These are phyloP conservation scores for Podosphaera xanthii DNA, from an alignment of 2,329 filamentous ascomycete genomes.

Conservation along the genomic window DNA sequence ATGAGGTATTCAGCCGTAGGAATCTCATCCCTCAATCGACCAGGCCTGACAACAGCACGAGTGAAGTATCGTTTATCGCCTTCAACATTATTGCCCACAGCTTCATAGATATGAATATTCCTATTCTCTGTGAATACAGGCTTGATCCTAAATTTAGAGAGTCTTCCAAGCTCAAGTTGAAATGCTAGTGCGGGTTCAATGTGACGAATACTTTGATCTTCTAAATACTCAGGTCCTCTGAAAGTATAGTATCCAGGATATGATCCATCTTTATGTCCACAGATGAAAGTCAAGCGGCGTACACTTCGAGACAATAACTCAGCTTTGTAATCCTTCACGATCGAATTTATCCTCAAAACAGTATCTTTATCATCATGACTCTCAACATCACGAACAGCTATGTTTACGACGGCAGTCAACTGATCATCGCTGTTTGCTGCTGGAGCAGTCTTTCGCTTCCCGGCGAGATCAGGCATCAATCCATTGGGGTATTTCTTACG, in stretches of 20 bases:
- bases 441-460: slow-evolving; percentile 39
- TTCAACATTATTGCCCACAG: slow-evolving; percentile 78
- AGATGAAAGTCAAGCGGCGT: slow-evolving; percentile 86
- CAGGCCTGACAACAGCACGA: slow-evolving; percentile 80
- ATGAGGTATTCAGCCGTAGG: slow-evolving; percentile 97
- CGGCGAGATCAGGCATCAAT: slow-evolving; percentile 49
- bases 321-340: slow-evolving; percentile 61
- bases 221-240: slow-evolving; percentile 70
- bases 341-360: slow-evolving; percentile 46
- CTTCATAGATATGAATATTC: slow-evolving; percentile 98
- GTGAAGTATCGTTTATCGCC: slow-evolving; percentile 98
- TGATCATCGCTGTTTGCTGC: slow-evolving; percentile 45
- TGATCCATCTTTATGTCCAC: slow-evolving; percentile 76
- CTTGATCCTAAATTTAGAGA: slow-evolving; percentile 94
- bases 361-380: slow-evolving; percentile 62
- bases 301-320: slow-evolving; percentile 65
- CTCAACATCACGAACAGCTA: slow-evolving; percentile 78
- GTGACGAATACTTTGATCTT: slow-evolving; percentile 92
- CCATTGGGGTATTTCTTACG: slow-evolving; percentile 30
- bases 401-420: slow-evolving; percentile 75
- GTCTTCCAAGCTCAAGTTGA: slow-evolving; percentile 85
- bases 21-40: slow-evolving; percentile 87
- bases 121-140: slow-evolving; percentile 98
- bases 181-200: slow-evolving; percentile 90
- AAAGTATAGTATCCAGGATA: slow-evolving; percentile 98